Evolutionary conservation across 2,329 filamentous ascomycete genomes (phyloP).

Genomic region (Waltergamsia citrina): DNA sequence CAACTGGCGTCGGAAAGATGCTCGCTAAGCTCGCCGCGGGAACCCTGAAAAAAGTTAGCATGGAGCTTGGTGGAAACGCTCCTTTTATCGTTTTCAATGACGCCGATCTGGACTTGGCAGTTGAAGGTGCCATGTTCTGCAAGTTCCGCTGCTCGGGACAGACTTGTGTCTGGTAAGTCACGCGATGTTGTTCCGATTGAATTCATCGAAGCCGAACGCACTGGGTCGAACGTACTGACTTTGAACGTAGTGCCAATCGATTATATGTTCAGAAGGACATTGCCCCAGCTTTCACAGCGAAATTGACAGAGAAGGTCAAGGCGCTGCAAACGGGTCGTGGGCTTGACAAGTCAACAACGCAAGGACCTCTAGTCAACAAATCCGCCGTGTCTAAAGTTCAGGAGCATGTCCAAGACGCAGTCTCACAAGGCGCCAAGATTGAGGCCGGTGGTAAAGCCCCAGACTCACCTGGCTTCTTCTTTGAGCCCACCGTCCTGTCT

Average conservation of each 20-base stretch:
- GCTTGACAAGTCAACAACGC: slow-evolving; percentile 13
- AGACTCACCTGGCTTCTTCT: slow-evolving; percentile 58
- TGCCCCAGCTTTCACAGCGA: slow-evolving; percentile 16
- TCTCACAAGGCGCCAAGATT: slow-evolving; percentile 49
- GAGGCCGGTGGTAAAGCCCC: slow-evolving; percentile 48
- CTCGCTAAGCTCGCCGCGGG: slow-evolving; percentile 51
- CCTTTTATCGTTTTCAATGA: slow-evolving; percentile 57
- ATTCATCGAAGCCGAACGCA: too few relatives aligned
- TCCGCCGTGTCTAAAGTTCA: slow-evolving; percentile 54
- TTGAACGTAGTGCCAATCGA: slow-evolving; percentile 24
- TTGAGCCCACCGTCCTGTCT: slow-evolving; percentile 61
- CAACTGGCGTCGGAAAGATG: slow-evolving; percentile 51
- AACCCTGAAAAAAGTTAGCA: slow-evolving; percentile 55
- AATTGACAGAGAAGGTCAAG: slow-evolving; percentile 17
- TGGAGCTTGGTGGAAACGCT: slow-evolving; percentile 64
- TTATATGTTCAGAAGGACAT: slow-evolving; percentile 23
- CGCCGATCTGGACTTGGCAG: slow-evolving; percentile 53
- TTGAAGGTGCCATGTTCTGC: slow-evolving; percentile 38
- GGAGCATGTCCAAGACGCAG: slow-evolving; percentile 52
- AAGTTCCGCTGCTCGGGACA: slow-evolving; percentile 40
- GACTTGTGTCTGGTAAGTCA: slow-evolving; percentile 48
- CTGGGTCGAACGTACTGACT: too few relatives aligned
- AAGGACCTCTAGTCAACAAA: slow-evolving; percentile 47
- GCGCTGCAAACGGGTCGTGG: slow-evolving; percentile 16
- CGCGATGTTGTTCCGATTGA: not conserved